A percentile compares a stretch with the other conserved stretches of the same genome.
Conservation (phyloP, 495 filamentous ascomycete genomes). For the Xylaria scruposa region DNA sequence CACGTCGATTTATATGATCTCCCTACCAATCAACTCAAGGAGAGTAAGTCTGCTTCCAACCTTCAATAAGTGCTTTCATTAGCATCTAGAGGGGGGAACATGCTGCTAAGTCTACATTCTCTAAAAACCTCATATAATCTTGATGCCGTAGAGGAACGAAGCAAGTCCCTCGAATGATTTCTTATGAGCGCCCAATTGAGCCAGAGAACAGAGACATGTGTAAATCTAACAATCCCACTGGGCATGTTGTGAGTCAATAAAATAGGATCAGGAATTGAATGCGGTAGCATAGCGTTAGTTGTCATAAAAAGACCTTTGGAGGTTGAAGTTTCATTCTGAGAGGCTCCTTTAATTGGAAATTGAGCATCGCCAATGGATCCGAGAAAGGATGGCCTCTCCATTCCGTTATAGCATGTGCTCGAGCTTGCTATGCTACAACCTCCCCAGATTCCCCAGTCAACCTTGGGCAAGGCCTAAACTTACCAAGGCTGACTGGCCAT, state of each 20-base stretch:
- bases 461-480: neutral
- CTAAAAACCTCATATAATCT: too few relatives aligned
- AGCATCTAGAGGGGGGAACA: too few relatives aligned
- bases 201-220: conserved; percentile 15
- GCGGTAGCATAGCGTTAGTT: neutral
- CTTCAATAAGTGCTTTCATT: too few relatives aligned
- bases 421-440: neutral
- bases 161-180: too few relatives aligned
- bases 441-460: neutral
- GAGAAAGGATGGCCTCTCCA: neutral
- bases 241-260: conserved; percentile 27
- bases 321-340: too few relatives aligned
- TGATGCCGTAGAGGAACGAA: too few relatives aligned
- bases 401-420: neutral
- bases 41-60: too few relatives aligned
- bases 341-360: too few relatives aligned
- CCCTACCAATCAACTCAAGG: too few relatives aligned
- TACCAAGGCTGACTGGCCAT: neutral
- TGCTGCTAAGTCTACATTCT: too few relatives aligned
- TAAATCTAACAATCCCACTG: conserved; percentile 44
- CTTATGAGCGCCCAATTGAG: too few relatives aligned
- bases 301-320: neutral
- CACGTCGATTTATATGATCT: too few relatives aligned
- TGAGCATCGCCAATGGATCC: neutral
- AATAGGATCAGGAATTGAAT: neutral